These are phyloP conservation scores for Sporisorium reilianum DNA, from an alignment of 1,284 basidiomycete genomes.

Conservation along the genomic window DNA sequence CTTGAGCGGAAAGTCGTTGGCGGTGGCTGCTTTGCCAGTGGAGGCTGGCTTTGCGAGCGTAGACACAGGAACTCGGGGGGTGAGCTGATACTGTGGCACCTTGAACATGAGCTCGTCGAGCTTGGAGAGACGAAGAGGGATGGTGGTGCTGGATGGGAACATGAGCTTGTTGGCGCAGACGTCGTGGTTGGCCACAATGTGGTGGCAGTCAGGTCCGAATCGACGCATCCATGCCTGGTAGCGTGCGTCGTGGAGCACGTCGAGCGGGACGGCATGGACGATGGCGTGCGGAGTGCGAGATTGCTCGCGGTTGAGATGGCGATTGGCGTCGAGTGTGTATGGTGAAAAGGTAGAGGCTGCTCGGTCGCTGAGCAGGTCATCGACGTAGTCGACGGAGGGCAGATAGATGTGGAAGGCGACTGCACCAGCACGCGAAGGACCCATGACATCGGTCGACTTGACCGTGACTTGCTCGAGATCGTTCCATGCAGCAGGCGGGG, in stretches of 20 bases:
- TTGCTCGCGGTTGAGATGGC: conserved; percentile 62
- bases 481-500: conserved; percentile 70
- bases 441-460: conserved; percentile 65
- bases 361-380: conserved; percentile 72
- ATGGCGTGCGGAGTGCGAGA: conserved; percentile 72
- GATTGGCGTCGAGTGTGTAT: conserved; percentile 57
- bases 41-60: neutral
- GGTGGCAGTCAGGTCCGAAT: conserved; percentile 75
- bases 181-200: conserved; percentile 73
- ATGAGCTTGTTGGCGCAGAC: conserved; percentile 77
- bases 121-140: conserved; percentile 79
- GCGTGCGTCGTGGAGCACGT: conserved; percentile 74
- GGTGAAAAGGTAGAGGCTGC: conserved; percentile 72
- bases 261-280: conserved; percentile 55
- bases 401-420: conserved; percentile 72
- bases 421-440: conserved; percentile 79
- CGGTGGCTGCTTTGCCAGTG: neutral
- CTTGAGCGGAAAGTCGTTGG: conserved; percentile 15
- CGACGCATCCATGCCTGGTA: conserved; percentile 81
- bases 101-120: conserved; percentile 82
- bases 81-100: conserved; percentile 74
- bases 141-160: conserved; percentile 80
- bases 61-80: conserved; percentile 17
- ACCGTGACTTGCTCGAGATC: conserved; percentile 44
- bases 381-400: conserved; percentile 78